Percentiles rank a stretch among this genome's conserved stretches.
These are phyloP conservation scores for Apostasia ramifera DNA, from an alignment of 106 monocot species.

Conservation along the genomic window DNA sequence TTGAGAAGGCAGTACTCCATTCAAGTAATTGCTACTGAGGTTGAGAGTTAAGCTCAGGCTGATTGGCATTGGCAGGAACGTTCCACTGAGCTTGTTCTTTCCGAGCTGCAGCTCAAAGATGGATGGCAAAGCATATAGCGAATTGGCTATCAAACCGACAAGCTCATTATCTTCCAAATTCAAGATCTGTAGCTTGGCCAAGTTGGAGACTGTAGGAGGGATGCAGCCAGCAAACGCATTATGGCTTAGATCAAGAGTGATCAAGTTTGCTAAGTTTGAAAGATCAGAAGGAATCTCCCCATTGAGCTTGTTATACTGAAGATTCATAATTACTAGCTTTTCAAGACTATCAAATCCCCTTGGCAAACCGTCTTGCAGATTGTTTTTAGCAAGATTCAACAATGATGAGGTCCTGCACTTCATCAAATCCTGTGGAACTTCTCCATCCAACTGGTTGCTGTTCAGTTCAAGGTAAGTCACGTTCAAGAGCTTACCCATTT, in stretches of 20 bases:
- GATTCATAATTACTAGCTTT: conserved; percentile 40
- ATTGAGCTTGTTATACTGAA: conserved; percentile 35
- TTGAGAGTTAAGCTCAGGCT: conserved; percentile 36
- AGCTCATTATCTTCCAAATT: conserved; percentile 33
- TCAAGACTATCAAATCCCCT: conserved; percentile 35
- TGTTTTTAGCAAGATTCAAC: conserved; percentile 50
- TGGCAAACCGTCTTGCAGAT: conserved; percentile 26
- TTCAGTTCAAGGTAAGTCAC: conserved; percentile 10
- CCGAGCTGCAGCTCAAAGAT: conserved; percentile 49
- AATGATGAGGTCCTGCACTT: conserved; percentile 28
- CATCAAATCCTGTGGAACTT: conserved; percentile 22
- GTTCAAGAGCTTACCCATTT: background rate
- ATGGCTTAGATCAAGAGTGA: conserved; percentile 35
- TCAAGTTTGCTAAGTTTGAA: conserved; percentile 15
- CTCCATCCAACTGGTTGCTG: conserved; percentile 10
- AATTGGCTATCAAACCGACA: conserved; percentile 30
- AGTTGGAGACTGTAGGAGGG: conserved; percentile 20
- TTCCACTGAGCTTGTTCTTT: conserved; percentile 36
- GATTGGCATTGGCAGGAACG: conserved; percentile 33
- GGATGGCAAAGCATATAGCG: conserved; percentile 11
- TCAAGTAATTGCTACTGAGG: conserved; percentile 45
- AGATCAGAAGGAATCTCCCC: conserved; percentile 41
- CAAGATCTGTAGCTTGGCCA: conserved; percentile 27
- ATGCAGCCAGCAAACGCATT: conserved; percentile 43
- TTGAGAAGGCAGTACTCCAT: conserved; percentile 29